Evolutionary conservation across 2,329 filamentous ascomycete species (phyloP).

Genomic region (Didymella lethalis): DNA sequence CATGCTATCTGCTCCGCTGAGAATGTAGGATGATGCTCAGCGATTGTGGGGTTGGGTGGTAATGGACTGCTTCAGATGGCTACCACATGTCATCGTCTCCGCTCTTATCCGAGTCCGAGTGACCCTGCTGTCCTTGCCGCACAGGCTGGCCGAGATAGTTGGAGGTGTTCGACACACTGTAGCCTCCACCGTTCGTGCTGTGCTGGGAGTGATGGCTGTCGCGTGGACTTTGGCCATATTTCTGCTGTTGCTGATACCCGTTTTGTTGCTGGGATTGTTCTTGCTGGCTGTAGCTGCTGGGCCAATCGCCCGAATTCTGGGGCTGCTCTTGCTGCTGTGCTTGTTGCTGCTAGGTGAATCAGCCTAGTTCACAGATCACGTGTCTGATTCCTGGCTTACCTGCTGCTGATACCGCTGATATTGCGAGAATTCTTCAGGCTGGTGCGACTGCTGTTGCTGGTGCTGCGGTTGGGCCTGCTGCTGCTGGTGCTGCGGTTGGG

Average conservation of each 20-base stretch:
- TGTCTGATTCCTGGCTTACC: conserved; percentile 12
- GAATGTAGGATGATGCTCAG: conserved; percentile 7
- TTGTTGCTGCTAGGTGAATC: conserved; percentile 11
- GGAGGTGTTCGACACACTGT: conserved; percentile 49
- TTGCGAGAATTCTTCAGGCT: conserved; percentile 44
- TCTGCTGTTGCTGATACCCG: conserved; percentile 27
- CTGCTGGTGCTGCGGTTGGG: conserved; percentile 17
- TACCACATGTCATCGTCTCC: conserved; percentile 52
- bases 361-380: conserved; percentile 10
- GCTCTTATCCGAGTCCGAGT: conserved; percentile 43
- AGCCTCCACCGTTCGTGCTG: conserved; percentile 38
- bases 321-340: conserved; percentile 34
- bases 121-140: conserved; percentile 37
- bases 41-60: background rate
- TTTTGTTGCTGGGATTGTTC: conserved; percentile 26
- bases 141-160: conserved; percentile 46
- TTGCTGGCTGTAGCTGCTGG: conserved; percentile 27
- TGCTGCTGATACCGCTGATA: conserved; percentile 45
- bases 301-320: conserved; percentile 35
- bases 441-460: conserved; percentile 24
- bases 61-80: background rate
- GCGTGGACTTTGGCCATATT: conserved; percentile 36
- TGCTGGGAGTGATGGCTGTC: conserved; percentile 47
- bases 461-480: conserved; percentile 24
- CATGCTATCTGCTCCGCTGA: conserved; percentile 12